These are phyloP conservation scores for Verticillium dahliae DNA, from an alignment of 2,329 filamentous ascomycete species.

Conservation along the genomic window DNA sequence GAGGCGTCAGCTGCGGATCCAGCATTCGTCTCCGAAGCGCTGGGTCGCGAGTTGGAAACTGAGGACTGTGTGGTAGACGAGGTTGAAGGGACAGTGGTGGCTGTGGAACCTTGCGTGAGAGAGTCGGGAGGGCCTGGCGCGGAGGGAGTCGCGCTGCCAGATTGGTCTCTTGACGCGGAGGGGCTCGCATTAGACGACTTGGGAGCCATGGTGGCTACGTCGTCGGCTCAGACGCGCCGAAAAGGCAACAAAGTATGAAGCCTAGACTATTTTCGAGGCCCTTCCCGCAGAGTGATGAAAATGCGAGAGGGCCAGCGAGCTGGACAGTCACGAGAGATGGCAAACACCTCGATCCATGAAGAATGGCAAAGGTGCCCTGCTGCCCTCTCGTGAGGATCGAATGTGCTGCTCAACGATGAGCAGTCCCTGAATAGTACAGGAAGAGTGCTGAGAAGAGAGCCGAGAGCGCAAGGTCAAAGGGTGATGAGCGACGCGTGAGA, in stretches of 20 bases:
- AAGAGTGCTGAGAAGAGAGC: slow-evolving; percentile 1
- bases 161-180: slow-evolving; percentile 9
- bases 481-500: slow-evolving; percentile 7
- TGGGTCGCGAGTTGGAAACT: slow-evolving; percentile 15
- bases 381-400: neutral
- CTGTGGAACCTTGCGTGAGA: slow-evolving; percentile 6
- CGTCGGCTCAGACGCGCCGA: neutral
- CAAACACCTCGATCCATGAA: slow-evolving; percentile 3
- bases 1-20: slow-evolving; percentile 25
- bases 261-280: slow-evolving; percentile 4
- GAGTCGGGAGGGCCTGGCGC: slow-evolving; percentile 10
- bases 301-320: slow-evolving; percentile 11
- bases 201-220: slow-evolving; percentile 10
- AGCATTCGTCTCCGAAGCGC: slow-evolving; percentile 24
- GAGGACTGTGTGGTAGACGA: slow-evolving; percentile 2
- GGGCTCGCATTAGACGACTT: slow-evolving; percentile 9
- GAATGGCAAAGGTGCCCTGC: slow-evolving; percentile 3
- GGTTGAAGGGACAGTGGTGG: slow-evolving; percentile 6
- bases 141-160: slow-evolving; percentile 11
- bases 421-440: slow-evolving; percentile 5
- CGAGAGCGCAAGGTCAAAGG: neutral
- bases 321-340: neutral
- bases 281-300: slow-evolving; percentile 8
- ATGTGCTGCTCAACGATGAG: neutral
- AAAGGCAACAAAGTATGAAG: neutral